phyloP scores from a whole-genome alignment of 2,329 filamentous ascomycete species.

The Curvularia spicifera region DNA sequence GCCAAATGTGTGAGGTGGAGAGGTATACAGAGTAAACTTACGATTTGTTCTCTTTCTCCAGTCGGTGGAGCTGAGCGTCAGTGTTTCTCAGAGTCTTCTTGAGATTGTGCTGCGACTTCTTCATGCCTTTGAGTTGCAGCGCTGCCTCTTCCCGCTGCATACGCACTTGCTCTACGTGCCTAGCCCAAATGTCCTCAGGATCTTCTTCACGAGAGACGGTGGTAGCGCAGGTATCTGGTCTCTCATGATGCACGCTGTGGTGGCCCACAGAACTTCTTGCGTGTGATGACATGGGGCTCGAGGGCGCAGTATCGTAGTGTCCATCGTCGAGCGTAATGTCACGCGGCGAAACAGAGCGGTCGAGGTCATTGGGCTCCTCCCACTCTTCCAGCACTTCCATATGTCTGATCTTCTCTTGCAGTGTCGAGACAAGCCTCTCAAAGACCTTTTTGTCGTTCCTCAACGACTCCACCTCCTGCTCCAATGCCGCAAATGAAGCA shows the following conservation, averaged over 20 bases:
- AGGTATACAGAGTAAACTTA: slow-evolving; percentile 11
- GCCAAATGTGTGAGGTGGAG: not conserved
- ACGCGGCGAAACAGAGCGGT: slow-evolving; percentile 13
- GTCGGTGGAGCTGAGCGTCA: slow-evolving; percentile 40
- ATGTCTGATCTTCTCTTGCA: slow-evolving; percentile 41
- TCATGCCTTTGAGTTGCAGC: slow-evolving; percentile 43
- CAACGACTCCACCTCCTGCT: slow-evolving; percentile 38
- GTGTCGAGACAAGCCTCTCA: slow-evolving; percentile 36
- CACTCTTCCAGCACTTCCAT: slow-evolving; percentile 37
- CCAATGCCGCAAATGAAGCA: slow-evolving; percentile 33
- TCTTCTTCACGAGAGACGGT: slow-evolving; percentile 27
- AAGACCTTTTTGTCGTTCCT: slow-evolving; percentile 43
- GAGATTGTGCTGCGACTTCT: slow-evolving; percentile 36
- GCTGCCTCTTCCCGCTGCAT: slow-evolving; percentile 44
- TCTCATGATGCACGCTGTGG: slow-evolving; percentile 16
- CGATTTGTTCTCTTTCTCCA: slow-evolving; percentile 35
- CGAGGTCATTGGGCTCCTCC: slow-evolving; percentile 20
- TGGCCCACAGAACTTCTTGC: slow-evolving; percentile 20
- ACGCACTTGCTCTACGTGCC: slow-evolving; percentile 44
- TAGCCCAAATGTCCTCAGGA: slow-evolving; percentile 39
- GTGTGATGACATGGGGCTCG: slow-evolving; percentile 19
- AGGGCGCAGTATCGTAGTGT: slow-evolving; percentile 17
- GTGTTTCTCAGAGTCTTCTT: slow-evolving; percentile 43
- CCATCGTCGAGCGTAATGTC: slow-evolving; percentile 21
- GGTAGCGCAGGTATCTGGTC: slow-evolving; percentile 33